Percentiles rank a stretch among this genome's conserved stretches.
Conservation (phyloP, 306 rosid genomes). For the Alnus glutinosa region DNA sequence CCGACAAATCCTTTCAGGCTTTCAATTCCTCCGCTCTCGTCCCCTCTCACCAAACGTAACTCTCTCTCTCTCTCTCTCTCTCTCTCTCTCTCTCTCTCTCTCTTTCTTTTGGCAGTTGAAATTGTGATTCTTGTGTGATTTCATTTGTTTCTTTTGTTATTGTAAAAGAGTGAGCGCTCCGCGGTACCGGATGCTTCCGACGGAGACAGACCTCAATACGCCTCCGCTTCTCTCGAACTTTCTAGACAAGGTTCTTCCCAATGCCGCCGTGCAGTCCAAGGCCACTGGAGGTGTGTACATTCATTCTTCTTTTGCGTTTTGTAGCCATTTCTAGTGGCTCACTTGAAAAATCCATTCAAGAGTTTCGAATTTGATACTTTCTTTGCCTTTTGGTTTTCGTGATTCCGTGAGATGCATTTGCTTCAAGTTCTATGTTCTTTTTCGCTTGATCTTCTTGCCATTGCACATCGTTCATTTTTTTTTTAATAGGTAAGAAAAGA, state of each 20-base stretch:
- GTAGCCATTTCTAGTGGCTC: background rate
- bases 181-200: slow-evolving; percentile 90
- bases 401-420: no score
- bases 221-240: slow-evolving; percentile 68
- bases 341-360: background rate
- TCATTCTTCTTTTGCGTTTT: background rate
- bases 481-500: no score
- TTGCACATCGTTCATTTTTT: background rate
- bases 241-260: slow-evolving; percentile 65
- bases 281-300: slow-evolving; percentile 50
- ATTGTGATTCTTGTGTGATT: background rate
- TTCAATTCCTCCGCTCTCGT: slow-evolving; percentile 74
- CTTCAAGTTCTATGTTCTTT: background rate
- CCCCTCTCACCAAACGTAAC: slow-evolving; percentile 66
- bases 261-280: slow-evolving; percentile 55
- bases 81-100: slow-evolving; percentile 8
- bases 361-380: background rate
- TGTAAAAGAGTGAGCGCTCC: slow-evolving; percentile 72
- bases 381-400: no score
- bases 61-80: slow-evolving; percentile 15
- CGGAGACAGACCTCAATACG: slow-evolving; percentile 78
- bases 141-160: background rate
- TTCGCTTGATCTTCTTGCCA: background rate
- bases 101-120: background rate
- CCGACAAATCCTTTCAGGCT: slow-evolving; percentile 80